Base-by-base conservation (phyloP, 2,329 filamentous ascomycete species). In the Penicillium paneum region DNA sequence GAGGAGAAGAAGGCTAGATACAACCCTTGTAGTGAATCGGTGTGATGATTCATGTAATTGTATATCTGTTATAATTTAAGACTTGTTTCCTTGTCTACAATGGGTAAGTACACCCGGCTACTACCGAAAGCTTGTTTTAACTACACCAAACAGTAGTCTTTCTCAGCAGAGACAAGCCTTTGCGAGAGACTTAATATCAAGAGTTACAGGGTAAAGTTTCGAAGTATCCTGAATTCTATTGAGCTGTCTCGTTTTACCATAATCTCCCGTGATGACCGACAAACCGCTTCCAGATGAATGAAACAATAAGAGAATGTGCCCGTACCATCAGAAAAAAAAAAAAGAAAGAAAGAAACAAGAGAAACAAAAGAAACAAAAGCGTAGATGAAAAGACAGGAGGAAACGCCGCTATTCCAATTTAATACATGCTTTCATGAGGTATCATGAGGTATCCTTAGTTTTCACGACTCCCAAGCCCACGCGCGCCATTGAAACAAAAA, bases 381-480 rank as follows among this genome's bases (percentile, higher is more conserved):
- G 17, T 3, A n/a, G 28, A 44, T 32, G 12, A 32, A 44, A 44
- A 34, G 29, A 34, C 12, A 45, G 41, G 35, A 48, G 13, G 29
- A 32, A 52, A 58, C 59, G 52, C 57, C 59, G 26, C 17, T 46
- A 26, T 54, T 40, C 40, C 34, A 45, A 41, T 24, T n/a, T 28
- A 53, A 26, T 11, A 24, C 21, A 34, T 45, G 29, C 35, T 46
- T 32, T 38, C 42, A 28, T 46, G 21, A 52, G 48, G 48, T 55
- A 57, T 38, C 42, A 28, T 46, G 21, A 52, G 48, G 48, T 55
- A 57, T 57, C 58, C 55, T 43, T 49, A 36, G 41, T 52, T 31
- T 49, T 38, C 46, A 46, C 52, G 56, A 40, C 49, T 46, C 32
- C 40, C 47, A 59, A 53, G 29, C 41, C 48, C 35, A 34, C 6